phyloP scores from a whole-genome alignment of 305 asterid species.

The Fraxinus paxiana region DNA sequence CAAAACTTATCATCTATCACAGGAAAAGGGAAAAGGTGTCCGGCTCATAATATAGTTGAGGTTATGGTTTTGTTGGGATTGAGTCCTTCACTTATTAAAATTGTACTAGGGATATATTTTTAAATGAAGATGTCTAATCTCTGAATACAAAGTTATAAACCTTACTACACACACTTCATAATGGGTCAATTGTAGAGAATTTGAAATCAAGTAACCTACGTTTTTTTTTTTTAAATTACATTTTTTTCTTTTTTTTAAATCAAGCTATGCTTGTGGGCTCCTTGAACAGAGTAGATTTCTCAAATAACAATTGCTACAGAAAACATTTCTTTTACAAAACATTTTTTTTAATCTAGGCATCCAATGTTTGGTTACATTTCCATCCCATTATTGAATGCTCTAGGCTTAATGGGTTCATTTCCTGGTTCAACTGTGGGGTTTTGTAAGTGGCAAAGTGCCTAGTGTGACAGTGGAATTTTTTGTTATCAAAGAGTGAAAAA shows the following conservation, averaged over 20 bases:
- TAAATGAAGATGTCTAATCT: not conserved
- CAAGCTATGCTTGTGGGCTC: slow-evolving; percentile 7
- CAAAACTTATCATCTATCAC: not conserved
- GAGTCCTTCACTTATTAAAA: not conserved
- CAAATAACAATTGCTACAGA: not conserved
- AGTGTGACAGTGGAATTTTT: not conserved
- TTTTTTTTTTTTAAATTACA: not conserved
- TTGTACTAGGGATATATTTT: not conserved
- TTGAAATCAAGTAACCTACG: not conserved
- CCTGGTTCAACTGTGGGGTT: not conserved
- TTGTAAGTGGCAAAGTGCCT: not conserved
- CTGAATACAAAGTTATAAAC: not conserved
- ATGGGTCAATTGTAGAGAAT: not conserved
- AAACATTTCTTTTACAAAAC: slow-evolving; percentile 1
- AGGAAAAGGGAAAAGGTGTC: not conserved
- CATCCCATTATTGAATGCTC: slow-evolving; percentile 4
- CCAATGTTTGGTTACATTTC: not conserved
- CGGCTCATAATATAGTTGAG: not conserved
- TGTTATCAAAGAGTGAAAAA: not conserved
- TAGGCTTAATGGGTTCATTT: slow-evolving; percentile 2
- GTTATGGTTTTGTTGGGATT: not conserved
- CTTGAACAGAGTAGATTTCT: not conserved
- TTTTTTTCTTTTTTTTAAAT: not conserved
- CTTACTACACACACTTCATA: not conserved
- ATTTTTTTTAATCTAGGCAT: slow-evolving; percentile 4